phyloP scores from a whole-genome alignment of 1,139 yeast genomes.

The Blastobotrys illinoisensis region DNA sequence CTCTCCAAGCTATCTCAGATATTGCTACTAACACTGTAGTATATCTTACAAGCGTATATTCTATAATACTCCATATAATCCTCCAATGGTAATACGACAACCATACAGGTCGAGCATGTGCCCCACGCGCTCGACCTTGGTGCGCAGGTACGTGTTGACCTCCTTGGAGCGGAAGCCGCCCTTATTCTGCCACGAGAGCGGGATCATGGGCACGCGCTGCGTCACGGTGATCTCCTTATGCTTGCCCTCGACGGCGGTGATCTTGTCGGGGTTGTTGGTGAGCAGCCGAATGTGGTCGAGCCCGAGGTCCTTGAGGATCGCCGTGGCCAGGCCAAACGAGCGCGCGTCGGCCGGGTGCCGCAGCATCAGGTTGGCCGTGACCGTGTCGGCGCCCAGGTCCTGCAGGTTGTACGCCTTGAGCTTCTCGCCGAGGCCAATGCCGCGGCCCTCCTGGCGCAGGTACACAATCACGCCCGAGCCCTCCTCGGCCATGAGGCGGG shows the following conservation, averaged over 20 bases:
- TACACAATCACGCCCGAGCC: constrained; percentile 96
- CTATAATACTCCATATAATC: not conserved
- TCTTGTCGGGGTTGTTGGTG: constrained; percentile 95
- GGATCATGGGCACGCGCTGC: constrained; percentile 94
- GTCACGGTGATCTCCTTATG: constrained; percentile 63
- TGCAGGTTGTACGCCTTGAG: constrained; percentile 94
- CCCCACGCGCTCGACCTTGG: constrained; percentile 97
- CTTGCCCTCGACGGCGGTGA: constrained; percentile 86
- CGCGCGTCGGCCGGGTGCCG: constrained; percentile 98
- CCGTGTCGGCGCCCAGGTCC: constrained; percentile 97
- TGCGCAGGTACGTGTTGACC: constrained; percentile 85
- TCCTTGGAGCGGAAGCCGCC: constrained; percentile 77
- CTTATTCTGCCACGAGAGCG: constrained; percentile 76
- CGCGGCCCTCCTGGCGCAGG: constrained; percentile 96
- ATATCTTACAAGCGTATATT: not conserved
- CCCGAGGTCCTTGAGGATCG: constrained; percentile 81
- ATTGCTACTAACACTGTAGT: too few species aligned
- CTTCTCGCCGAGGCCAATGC: constrained; percentile 95
- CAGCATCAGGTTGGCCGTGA: constrained; percentile 85
- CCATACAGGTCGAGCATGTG: constrained; percentile 61
- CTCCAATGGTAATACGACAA: too few species aligned
- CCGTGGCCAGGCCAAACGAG: constrained; percentile 87
- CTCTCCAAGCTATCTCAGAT: too few species aligned
- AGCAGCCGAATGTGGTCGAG: constrained; percentile 65
- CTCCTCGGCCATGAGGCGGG: constrained; percentile 75